Evolutionary conservation across 306 rosid species (phyloP).

Genomic region (Cicer cuneatum): DNA sequence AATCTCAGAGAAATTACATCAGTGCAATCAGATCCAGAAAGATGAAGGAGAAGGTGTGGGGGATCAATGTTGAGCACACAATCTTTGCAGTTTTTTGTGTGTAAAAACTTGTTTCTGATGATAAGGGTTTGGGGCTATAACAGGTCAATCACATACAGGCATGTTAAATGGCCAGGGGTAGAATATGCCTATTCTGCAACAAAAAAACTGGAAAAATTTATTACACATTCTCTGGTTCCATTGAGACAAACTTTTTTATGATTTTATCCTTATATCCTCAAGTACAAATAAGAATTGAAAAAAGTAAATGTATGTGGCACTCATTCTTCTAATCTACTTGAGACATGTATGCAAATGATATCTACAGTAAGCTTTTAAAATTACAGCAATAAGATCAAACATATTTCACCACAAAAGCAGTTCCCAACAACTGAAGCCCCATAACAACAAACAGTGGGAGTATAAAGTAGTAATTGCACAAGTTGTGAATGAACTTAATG

Average conservation of each 20-base stretch:
- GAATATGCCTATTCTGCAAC: background rate
- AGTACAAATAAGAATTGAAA: background rate
- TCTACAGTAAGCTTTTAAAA: constrained; percentile 26
- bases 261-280: background rate
- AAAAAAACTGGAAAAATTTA: background rate
- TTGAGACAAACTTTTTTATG: background rate
- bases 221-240: background rate
- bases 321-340: constrained; percentile 31
- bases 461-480: constrained; percentile 28
- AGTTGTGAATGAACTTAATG: background rate
- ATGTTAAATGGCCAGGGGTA: background rate
- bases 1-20: background rate
- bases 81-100: no score
- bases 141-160: background rate
- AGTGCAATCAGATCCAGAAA: background rate
- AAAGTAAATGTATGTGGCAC: background rate
- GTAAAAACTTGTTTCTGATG: background rate
- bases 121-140: background rate
- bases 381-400: constrained; percentile 36
- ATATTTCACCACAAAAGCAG: constrained; percentile 32
- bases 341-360: constrained; percentile 23
- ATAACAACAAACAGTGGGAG: constrained; percentile 24
- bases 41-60: background rate
- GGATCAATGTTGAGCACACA: no score
- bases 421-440: constrained; percentile 39